Evolutionary conservation across 306 rosid species (phyloP), one percentile per base, ranked within the genome.

Genomic region (Argentina anserina): DNA sequence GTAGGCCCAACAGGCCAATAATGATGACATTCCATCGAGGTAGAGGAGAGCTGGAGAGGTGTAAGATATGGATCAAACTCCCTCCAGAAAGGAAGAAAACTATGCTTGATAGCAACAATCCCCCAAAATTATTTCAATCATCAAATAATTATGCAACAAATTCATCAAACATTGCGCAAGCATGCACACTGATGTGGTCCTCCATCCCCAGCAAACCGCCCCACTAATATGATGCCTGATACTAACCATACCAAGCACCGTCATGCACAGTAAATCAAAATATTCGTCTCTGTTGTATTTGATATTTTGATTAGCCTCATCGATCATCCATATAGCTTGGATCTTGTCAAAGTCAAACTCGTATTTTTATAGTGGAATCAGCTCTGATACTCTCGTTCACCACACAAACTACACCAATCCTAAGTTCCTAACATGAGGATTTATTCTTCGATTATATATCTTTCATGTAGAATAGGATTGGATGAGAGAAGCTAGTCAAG

Each of bases 1-100:
- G 37, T 18, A 34, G 29, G 53, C 14, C 41, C 12, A 65, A 74
- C 50, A 41, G 53, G 14, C 41, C 12, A 65, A 74, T 42, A 41
- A 23, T 33, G 28, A 66, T 34, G 71, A 60, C 77, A 43, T 41
- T 17, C 26, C 59, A 53, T 53, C 53, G 7, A 21, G 72, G 41
- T 5, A 61, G 41, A 34, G 66, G 42, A 17, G 33, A 60, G 11
- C 34, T 23, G 33, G 39, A 29, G n/a, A n/a, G n/a, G n/a, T 29
- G 15, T 28, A 9, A 58, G 29, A 15, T 14, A 41, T 45, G 39
- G 39, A 37, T 37, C 52, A 33, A 23, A 17, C 20, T 20, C 55
- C 69, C 43, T 53, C 47, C 9, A 45, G 7, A 74, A 74, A 23
- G 47, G 40, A 17, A 15, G 21, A 47, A 42, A 43, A 43, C 17